Conservation (phyloP, 1,139 yeast genomes). For the Saccharomyces hybrid region DNA sequence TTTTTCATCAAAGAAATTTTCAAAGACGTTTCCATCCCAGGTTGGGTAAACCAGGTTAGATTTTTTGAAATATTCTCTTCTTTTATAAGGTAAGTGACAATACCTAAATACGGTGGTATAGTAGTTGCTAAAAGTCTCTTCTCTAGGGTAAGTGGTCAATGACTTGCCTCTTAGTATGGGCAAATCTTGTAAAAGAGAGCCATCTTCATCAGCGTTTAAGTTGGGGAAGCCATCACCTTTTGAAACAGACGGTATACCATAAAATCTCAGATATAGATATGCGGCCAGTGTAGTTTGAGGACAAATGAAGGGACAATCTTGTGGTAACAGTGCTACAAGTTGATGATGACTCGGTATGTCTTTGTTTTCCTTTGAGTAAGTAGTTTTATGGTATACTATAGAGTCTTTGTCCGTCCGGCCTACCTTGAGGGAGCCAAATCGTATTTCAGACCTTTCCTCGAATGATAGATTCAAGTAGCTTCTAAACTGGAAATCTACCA, state of each 20-base stretch:
- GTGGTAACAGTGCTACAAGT: conserved; percentile 19
- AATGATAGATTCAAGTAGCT: conserved; percentile 20
- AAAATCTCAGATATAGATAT: conserved; percentile 27
- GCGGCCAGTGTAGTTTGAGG: conserved; percentile 28
- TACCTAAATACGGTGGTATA: conserved; percentile 27
- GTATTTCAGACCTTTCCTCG: conserved; percentile 20
- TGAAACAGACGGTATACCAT: conserved; percentile 21
- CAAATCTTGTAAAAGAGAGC: conserved; percentile 6
- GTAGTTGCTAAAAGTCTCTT: conserved; percentile 24
- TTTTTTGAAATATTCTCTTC: conserved; percentile 21
- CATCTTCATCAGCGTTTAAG: conserved; percentile 11
- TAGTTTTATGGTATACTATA: not conserved
- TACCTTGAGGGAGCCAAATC: not conserved
- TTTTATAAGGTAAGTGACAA: conserved; percentile 28
- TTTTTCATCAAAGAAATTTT: conserved; percentile 6
- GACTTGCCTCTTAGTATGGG: conserved; percentile 28
- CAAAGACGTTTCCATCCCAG: conserved; percentile 12
- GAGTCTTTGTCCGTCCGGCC: not conserved
- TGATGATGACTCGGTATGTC: not conserved
- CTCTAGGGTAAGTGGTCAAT: conserved; percentile 24
- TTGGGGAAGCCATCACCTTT: conserved; percentile 30
- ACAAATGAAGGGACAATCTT: conserved; percentile 24
- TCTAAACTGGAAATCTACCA: conserved; percentile 27
- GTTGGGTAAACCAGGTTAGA: conserved; percentile 12
- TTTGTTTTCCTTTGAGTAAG: not conserved